Percentiles rank a stretch among this genome's conserved stretches.
Conservation (phyloP, 1,139 yeast genomes). For the Suhomyces guaymorum region DNA sequence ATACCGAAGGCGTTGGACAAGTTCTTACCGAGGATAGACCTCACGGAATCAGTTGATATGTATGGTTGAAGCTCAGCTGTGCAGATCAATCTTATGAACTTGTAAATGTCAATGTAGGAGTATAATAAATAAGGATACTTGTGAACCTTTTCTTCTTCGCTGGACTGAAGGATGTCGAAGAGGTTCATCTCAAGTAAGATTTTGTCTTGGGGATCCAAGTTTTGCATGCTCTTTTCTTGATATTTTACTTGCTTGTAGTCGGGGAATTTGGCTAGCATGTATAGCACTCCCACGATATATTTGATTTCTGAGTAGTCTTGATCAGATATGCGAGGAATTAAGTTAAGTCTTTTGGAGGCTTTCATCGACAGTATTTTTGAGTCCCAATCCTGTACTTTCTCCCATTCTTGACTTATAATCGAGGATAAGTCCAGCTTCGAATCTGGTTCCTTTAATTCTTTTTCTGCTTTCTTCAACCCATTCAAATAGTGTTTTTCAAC, state of each 20-base stretch:
- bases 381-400: constrained; percentile 41
- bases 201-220: constrained; percentile 15
- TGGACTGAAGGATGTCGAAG: constrained; percentile 55
- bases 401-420: constrained; percentile 30
- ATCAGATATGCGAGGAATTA: constrained; percentile 36
- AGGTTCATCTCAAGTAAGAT: constrained; percentile 24
- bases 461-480: constrained; percentile 27
- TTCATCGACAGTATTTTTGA: constrained; percentile 25
- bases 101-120: constrained; percentile 53
- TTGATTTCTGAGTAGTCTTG: constrained; percentile 42
- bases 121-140: constrained; percentile 52
- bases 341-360: constrained; percentile 27
- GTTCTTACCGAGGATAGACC: constrained; percentile 59
- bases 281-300: constrained; percentile 36
- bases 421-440: constrained; percentile 28
- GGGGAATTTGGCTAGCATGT: constrained; percentile 23
- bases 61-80: constrained; percentile 37
- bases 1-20: constrained; percentile 77
- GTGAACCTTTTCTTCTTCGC: constrained; percentile 51
- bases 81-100: constrained; percentile 48
- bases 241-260: neutral
- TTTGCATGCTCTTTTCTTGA: constrained; percentile 10
- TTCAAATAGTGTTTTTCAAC: constrained; percentile 29
- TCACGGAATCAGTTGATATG: constrained; percentile 42
- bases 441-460: constrained; percentile 16